These are phyloP conservation scores for Mycosphaerella arachidis DNA, from an alignment of 2,329 filamentous ascomycete species.

Conservation along the genomic window DNA sequence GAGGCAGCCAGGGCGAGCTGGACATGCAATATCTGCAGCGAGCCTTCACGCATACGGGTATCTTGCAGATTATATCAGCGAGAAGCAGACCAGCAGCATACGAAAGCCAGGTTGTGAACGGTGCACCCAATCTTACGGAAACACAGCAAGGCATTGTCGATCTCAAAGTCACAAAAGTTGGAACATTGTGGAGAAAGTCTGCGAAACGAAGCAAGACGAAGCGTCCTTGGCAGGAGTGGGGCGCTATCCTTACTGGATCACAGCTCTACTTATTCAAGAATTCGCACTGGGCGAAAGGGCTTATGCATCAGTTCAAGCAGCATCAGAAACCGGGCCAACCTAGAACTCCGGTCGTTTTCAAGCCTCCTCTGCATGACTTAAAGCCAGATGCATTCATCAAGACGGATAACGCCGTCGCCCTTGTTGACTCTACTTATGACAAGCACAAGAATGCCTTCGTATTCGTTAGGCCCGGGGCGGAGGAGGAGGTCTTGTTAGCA, in stretches of 20 bases:
- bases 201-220: constrained; percentile 89
- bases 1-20: constrained; percentile 69
- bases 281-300: constrained; percentile 80
- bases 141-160: constrained; percentile 91
- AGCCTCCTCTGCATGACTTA: constrained; percentile 83
- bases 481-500: constrained; percentile 86
- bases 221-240: constrained; percentile 99
- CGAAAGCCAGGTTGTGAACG: constrained; percentile 60
- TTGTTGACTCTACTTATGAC: constrained; percentile 81
- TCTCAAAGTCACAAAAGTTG: constrained; percentile 96
- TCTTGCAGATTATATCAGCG: constrained; percentile 91
- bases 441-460: constrained; percentile 95
- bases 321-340: constrained; percentile 75
- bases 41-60: constrained; percentile 84
- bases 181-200: constrained; percentile 90
- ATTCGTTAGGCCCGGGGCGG: constrained; percentile 77
- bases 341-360: constrained; percentile 77
- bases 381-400: constrained; percentile 93
- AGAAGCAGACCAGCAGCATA: constrained; percentile 92
- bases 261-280: constrained; percentile 97
- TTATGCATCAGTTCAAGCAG: constrained; percentile 82
- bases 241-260: constrained; percentile 90
- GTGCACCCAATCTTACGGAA: constrained; percentile 57
- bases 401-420: constrained; percentile 84
- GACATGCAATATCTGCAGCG: constrained; percentile 79